Conservation (phyloP, 1,284 basidiomycete genomes). For the Boletus holoroseus region DNA sequence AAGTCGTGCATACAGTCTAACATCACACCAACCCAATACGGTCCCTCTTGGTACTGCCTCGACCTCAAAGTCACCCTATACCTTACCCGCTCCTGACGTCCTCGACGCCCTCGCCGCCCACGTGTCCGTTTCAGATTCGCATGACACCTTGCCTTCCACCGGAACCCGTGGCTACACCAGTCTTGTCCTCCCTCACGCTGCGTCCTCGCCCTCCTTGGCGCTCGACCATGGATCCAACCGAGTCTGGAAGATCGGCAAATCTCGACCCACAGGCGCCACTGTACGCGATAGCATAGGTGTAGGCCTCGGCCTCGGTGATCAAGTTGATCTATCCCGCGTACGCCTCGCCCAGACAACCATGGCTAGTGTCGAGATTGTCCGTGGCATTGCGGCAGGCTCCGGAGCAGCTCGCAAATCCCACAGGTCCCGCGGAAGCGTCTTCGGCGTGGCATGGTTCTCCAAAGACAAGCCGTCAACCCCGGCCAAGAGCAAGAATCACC, state of each 20-base stretch:
- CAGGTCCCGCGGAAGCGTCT: conserved; percentile 25
- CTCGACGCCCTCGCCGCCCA: conserved; percentile 33
- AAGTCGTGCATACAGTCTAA: conserved; percentile 10
- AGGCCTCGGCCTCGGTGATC: conserved; percentile 38
- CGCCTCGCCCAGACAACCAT: conserved; percentile 80
- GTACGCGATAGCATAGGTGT: conserved; percentile 26
- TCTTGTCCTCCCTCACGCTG: conserved; percentile 64
- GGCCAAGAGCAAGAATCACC: conserved; percentile 9
- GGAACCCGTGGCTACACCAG: conserved; percentile 62
- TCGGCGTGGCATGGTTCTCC: conserved; percentile 31
- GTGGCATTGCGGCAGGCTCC: conserved; percentile 44
- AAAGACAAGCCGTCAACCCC: conserved; percentile 20
- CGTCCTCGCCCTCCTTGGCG: conserved; percentile 27
- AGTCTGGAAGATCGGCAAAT: conserved; percentile 26
- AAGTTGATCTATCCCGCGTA: conserved; percentile 64
- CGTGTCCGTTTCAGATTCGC: conserved; percentile 27
- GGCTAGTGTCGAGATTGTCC: conserved; percentile 77
- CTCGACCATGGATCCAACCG: conserved; percentile 17
- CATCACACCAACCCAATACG: conserved; percentile 17
- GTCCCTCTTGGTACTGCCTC: conserved; percentile 17
- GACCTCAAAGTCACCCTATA: conserved; percentile 31
- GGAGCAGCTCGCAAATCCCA: conserved; percentile 14
- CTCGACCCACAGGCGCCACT: conserved; percentile 8
- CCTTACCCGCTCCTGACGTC: conserved; percentile 29
- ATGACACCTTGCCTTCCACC: conserved; percentile 42